phyloP scores from a whole-genome alignment of 2,329 filamentous ascomycete genomes.

The Niveomyces coronatus region DNA sequence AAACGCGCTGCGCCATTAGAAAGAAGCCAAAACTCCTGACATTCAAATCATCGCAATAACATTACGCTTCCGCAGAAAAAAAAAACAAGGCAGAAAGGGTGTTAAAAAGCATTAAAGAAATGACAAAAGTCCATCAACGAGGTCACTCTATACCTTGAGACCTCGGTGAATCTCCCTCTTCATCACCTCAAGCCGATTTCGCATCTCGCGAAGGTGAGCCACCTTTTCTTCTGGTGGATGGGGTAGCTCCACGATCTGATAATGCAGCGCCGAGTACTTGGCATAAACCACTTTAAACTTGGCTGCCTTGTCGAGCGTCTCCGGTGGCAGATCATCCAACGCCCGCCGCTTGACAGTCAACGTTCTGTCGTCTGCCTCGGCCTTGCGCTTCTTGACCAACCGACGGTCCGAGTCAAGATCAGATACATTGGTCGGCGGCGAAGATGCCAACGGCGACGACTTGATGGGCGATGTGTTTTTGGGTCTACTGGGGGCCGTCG shows the following conservation, averaged over 20 bases:
- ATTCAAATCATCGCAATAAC: background rate
- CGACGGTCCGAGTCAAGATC: constrained; percentile 40
- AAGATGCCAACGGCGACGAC: constrained; percentile 55
- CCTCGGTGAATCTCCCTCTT: constrained; percentile 48
- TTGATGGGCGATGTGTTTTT: constrained; percentile 50
- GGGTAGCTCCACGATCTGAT: constrained; percentile 39
- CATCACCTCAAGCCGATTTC: constrained; percentile 41
- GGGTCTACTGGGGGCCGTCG: constrained; percentile 23
- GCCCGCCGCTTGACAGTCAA: constrained; percentile 25
- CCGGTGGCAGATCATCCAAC: constrained; percentile 18
- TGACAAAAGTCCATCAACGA: background rate
- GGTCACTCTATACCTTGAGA: background rate
- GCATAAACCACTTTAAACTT: constrained; percentile 47
- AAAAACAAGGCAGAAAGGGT: no score
- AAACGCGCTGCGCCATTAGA: no score
- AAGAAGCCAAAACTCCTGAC: no score
- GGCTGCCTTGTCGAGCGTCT: constrained; percentile 42
- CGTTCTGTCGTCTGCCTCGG: constrained; percentile 15
- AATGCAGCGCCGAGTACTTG: constrained; percentile 46
- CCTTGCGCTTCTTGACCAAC: constrained; percentile 34
- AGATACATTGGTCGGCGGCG: constrained; percentile 54
- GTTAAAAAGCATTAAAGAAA: background rate
- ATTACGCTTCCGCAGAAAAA: constrained; percentile 4
- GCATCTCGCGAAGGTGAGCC: constrained; percentile 42
- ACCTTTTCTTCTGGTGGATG: constrained; percentile 43